Evolutionary conservation across 2,329 filamentous ascomycete species (phyloP).

Genomic region (Pochonia chlamydosporia): DNA sequence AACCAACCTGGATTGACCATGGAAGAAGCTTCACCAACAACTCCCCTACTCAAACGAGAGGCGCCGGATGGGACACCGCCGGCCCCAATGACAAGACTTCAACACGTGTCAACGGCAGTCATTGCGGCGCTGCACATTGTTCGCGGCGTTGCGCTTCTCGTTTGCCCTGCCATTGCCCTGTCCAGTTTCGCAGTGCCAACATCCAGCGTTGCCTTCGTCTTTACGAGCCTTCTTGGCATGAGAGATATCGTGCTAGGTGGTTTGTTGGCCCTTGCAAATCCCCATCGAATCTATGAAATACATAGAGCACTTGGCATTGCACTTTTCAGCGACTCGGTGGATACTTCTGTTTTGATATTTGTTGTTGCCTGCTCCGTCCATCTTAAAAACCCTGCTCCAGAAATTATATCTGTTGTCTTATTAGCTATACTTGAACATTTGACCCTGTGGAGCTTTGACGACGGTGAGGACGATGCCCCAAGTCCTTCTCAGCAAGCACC

Average conservation of each 20-base stretch:
- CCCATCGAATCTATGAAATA: slow-evolving; percentile 17
- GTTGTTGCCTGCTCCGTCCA: slow-evolving; percentile 24
- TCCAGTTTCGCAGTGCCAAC: slow-evolving; percentile 23
- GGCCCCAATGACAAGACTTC: slow-evolving; percentile 12
- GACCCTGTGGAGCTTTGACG: slow-evolving; percentile 26
- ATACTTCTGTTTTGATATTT: slow-evolving; percentile 28
- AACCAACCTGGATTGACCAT: background rate
- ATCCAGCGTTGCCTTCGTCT: slow-evolving; percentile 20
- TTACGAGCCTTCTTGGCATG: slow-evolving; percentile 24
- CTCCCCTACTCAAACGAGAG: slow-evolving; percentile 6
- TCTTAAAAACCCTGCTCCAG: slow-evolving; percentile 21
- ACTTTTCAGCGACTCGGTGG: slow-evolving; percentile 26
- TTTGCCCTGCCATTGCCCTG: slow-evolving; percentile 21
- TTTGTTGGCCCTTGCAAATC: slow-evolving; percentile 20
- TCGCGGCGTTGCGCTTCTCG: slow-evolving; percentile 22
- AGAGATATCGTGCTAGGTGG: slow-evolving; percentile 25
- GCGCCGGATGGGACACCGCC: background rate
- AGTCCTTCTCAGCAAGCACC: slow-evolving; percentile 9
- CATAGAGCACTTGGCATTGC: slow-evolving; percentile 23
- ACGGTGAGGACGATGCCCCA: slow-evolving; percentile 17
- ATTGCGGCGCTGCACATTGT: slow-evolving; percentile 21
- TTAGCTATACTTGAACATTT: slow-evolving; percentile 26
- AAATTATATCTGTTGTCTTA: slow-evolving; percentile 22
- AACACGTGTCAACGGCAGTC: slow-evolving; percentile 16
- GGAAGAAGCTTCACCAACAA: slow-evolving; percentile 3